Evolutionary conservation across 192 early-diverging fungal species (phyloP), one percentile per base, ranked within the genome.

Genomic region (Mortierella hygrophila): DNA sequence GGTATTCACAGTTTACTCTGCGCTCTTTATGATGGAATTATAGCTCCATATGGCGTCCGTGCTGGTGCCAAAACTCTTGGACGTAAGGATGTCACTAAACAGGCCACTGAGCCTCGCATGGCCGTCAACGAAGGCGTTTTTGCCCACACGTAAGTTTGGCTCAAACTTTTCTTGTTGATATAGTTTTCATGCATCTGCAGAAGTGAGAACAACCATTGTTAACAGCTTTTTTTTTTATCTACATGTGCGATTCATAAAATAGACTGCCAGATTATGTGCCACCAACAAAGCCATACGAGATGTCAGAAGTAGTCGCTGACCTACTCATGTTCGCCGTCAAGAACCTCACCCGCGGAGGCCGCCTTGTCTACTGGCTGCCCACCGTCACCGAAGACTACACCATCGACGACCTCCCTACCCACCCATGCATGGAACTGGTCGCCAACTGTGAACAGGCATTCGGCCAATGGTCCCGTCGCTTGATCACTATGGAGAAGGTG

Each of bases 341-440:
- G 72, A 90, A 94, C 81, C 90, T 99, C 40, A 92, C 91, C 5
- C 88, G 94, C 2, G 94, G 95, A 37, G 98, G 96, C 6, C 93
- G 98, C 18, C 90, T 99, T 6, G 97, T 98, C 1, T 99, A 97
- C 88, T 99, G 98, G 98, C 89, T 99, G 32, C 98, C 98, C 1
- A 99, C 97, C 0, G 90, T 99, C 6, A 94, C 94, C 5, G 96
- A 97, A 41, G 96, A 97, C 82, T 96, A 97, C 77, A 87, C 90
- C 8, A 93, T 92, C 42, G 84, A 91, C 44, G 97, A 99, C 79
- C 85, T 99, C 18, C 98, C 98, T 15, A 75, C 85, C 6, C 98
- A 98, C 82, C 96, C 96, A 20, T 91, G 89, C 37, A 90, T 99
- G 85, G 88, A 91, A 35, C 87, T 99, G 13, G 87, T 98, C 13